Conservation (phyloP, 2,329 filamentous ascomycete genomes). For the Phialophora tarda region DNA sequence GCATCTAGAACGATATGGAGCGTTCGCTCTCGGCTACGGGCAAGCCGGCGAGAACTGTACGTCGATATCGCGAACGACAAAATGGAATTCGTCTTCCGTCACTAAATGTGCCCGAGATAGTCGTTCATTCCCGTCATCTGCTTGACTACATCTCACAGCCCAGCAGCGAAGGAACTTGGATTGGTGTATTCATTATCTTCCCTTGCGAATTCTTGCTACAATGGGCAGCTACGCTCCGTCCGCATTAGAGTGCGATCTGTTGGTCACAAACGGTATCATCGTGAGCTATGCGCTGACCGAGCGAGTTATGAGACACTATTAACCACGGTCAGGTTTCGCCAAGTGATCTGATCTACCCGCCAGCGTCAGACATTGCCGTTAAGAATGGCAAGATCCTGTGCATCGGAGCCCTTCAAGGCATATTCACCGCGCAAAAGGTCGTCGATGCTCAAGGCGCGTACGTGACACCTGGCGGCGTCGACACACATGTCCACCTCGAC, state of each 20-base stretch:
- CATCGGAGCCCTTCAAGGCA: slow-evolving; percentile 12
- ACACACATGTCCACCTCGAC: slow-evolving; percentile 24
- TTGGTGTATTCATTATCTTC: not conserved
- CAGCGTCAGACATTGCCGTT: slow-evolving; percentile 24
- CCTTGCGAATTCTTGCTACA: not conserved
- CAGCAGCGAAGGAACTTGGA: not conserved
- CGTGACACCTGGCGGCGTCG: slow-evolving; percentile 21
- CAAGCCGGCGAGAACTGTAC: not conserved
- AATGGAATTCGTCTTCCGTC: not conserved
- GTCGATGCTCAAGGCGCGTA: slow-evolving; percentile 23
- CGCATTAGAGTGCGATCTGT: slow-evolving; percentile 43
- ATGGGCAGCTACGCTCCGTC: slow-evolving; percentile 23
- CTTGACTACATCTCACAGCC: not conserved
- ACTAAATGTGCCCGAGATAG: not conserved
- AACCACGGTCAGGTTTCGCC: slow-evolving; percentile 16
- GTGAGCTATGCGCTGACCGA: slow-evolving; percentile 47
- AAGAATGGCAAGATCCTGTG: slow-evolving; percentile 18
- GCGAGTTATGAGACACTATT: slow-evolving; percentile 39
- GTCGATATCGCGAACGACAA: not conserved
- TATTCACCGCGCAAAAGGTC: slow-evolving; percentile 12
- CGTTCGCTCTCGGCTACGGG: not conserved
- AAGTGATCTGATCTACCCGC: slow-evolving; percentile 24
- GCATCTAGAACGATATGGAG: not conserved
- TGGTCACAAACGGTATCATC: slow-evolving; percentile 53
- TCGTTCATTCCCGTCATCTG: not conserved